These are phyloP conservation scores for Eremothecium coryli DNA, from an alignment of 1,139 yeast genomes.

Conservation along the genomic window DNA sequence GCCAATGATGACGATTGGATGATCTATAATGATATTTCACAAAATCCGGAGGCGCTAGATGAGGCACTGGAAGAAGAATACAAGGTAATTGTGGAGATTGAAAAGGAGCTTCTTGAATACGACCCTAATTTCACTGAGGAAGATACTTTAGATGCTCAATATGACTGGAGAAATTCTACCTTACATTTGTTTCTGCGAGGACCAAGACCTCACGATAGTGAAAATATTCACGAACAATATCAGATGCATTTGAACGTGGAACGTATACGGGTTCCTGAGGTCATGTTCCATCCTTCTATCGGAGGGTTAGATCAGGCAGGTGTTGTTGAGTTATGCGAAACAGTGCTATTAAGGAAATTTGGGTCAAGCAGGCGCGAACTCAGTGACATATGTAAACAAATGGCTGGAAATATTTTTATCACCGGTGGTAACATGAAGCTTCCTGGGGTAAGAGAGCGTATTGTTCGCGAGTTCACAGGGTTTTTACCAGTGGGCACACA, in stretches of 20 bases:
- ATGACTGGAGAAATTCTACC: constrained; percentile 76
- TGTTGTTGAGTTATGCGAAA: constrained; percentile 63
- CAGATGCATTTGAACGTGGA: constrained; percentile 88
- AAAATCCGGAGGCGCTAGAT: constrained; percentile 51
- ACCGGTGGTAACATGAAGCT: constrained; percentile 80
- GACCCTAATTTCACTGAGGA: constrained; percentile 83
- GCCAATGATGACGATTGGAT: constrained; percentile 96
- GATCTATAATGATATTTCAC: constrained; percentile 75
- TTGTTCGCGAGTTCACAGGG: constrained; percentile 55
- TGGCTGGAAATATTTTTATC: constrained; percentile 57
- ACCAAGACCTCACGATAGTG: constrained; percentile 63
- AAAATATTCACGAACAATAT: constrained; percentile 62
- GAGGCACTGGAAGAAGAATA: constrained; percentile 68
- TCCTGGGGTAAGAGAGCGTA: constrained; percentile 56
- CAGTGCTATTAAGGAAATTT: constrained; percentile 52
- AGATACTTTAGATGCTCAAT: constrained; percentile 73
- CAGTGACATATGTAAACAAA: constrained; percentile 23
- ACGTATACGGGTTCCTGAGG: constrained; percentile 86
- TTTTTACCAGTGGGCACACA: constrained; percentile 64
- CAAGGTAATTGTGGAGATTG: constrained; percentile 51
- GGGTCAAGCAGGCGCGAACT: constrained; percentile 43
- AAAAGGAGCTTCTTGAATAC: constrained; percentile 62
- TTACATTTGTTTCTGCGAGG: constrained; percentile 85
- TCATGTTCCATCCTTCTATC: constrained; percentile 84
- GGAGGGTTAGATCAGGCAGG: constrained; percentile 98